These are phyloP conservation scores for Globisporangium spinosum DNA, from an alignment of 352 stramenopile species.

Conservation along the genomic window DNA sequence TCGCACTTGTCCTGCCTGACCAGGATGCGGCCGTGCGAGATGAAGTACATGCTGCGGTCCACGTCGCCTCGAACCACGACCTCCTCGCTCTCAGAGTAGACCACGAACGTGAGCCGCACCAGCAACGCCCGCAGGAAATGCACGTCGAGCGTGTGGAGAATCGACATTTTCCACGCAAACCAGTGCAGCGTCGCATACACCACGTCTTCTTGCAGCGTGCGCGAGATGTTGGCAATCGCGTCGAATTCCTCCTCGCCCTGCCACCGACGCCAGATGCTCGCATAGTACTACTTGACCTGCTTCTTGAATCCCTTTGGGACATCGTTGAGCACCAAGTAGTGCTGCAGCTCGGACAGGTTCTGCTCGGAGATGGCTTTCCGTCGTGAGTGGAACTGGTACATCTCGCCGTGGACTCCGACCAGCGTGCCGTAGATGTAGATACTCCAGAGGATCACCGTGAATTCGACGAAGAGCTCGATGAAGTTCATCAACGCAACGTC, in stretches of 20 bases:
- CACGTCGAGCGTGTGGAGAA: conserved; percentile 50
- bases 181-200: conserved; percentile 45
- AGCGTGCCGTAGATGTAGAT: conserved; percentile 76
- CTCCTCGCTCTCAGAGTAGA: conserved; percentile 63
- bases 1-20: conserved; percentile 54
- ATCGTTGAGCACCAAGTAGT: conserved; percentile 67
- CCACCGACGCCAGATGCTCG: conserved; percentile 48
- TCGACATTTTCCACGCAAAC: conserved; percentile 48
- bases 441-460: conserved; percentile 49
- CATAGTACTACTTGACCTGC: conserved; percentile 73
- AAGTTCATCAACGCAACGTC: conserved; percentile 72
- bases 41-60: conserved; percentile 80
- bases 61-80: conserved; percentile 72
- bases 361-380: conserved; percentile 61
- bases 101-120: conserved; percentile 50
- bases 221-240: conserved; percentile 42
- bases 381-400: conserved; percentile 42
- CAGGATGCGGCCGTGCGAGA: conserved; percentile 50
- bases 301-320: conserved; percentile 61
- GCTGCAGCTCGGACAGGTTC: conserved; percentile 56
- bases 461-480: conserved; percentile 51
- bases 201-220: conserved; percentile 54
- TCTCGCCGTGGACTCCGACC: conserved; percentile 50
- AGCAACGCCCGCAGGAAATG: conserved; percentile 61
- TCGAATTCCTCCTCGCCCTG: conserved; percentile 54